Evolutionary conservation across 495 filamentous ascomycete species (phyloP), one percentile per base, ranked within the genome.

Genomic region (Pyronema omphalodes): DNA sequence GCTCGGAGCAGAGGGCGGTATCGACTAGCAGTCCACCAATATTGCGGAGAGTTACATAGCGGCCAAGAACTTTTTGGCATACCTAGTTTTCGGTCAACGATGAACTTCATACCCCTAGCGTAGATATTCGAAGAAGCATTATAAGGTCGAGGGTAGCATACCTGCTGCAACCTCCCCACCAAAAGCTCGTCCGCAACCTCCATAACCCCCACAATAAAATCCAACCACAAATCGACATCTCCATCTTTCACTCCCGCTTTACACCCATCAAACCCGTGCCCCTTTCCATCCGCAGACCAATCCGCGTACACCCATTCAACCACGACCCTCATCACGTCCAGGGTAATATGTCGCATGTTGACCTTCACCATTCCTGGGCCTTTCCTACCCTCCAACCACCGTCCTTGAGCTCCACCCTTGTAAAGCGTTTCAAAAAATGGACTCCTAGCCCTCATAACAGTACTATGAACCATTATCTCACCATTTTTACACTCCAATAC

Each of bases 371-470:
- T 68, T 1, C 75, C 71, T n/a, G 72, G 64, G n/a, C 69, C 57
- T n/a, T 79, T 77, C 41, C 89, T 77, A 15, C 73, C 73, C 37
- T 77, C 74, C 6, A 98, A 69, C 91, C 91, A 98, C 52, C 73
- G 73, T 1, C 91, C 91, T 37, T 74, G 74, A 12, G 91, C 83
- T 44, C 85, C 81, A 15, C 93, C 91, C 54, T 83, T 70, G 69
- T 94, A 95, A 17, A 98, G 71, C 3, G 84, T 83, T 57, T 86
- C 72, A 60, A 98, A 98, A 71, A 94, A 98, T 0, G 87, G 88
- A 56, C 87, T 94, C 62, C 93, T 73, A 61, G 82, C 80, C 54
- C 86, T 84, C 45, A 96, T 64, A 15, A 96, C 67, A 14, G 75
- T 68, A 58, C 83, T 88, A 63, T 96, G 88, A 6, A 82, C 81